Evolutionary conservation across 768 basidiomycete genomes (phyloP), one percentile per base, ranked within the genome.

Genomic region (Pleurotus sapidus): DNA sequence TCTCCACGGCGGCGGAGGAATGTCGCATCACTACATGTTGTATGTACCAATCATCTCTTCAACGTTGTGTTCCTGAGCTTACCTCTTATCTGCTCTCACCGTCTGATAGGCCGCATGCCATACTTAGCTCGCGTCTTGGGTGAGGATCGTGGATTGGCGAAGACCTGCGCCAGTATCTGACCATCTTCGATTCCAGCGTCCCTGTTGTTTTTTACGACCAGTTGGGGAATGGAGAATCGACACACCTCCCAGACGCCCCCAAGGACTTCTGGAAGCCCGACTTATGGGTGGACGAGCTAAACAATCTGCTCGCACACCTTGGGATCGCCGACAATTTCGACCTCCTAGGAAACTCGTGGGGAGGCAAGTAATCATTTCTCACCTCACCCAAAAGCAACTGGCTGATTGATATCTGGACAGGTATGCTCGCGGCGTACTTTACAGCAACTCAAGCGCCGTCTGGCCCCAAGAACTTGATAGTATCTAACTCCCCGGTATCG

Each of bases 331-430:
- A 65, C 4, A 59, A 65, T 17, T 84, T 76, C 62, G 72, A 77
- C 60, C 63, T 85, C 1, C 59, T 77, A 0, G 84, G 84, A 0
- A 84, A 85, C 48, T 83, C 80, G 3, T 84, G 83, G 83, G 50
- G 50, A 53, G 84, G 84, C 9, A 30, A 30, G 27, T 30, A 30
- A 30, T 30, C 8, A 1, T 7, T 7, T 30, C 27, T 30, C 27
- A 30, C 27, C 27, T 30, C 27, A 0, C 9, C 27, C 1, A 30
- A 30, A 30, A 30, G 6, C 27, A 30, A 6, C 27, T 30, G 7
- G 27, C 9, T 30, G 9, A 8, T 27, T 5, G 27, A 30, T 30
- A 18, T 5, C 12, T 12, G 14, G 11, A 20, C 11, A 46, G 82
- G 77, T 1, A 82, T 82, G 68, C 70, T 85, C 5, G 81, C 70